Conservation (phyloP, 2,329 filamentous ascomycete species). For the Diaporthe helianthi region DNA sequence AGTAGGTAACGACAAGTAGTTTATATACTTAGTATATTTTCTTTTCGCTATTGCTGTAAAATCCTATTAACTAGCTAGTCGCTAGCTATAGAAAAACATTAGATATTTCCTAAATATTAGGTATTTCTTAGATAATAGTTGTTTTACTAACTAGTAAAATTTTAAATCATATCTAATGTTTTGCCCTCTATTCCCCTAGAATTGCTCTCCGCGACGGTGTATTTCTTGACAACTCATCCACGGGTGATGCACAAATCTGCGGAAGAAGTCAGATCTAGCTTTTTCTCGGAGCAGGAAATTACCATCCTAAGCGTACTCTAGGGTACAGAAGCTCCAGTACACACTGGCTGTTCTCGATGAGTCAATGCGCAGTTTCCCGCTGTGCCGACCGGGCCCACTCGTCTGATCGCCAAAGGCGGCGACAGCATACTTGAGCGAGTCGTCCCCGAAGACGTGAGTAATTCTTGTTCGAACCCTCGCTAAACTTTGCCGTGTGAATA, state of each 20-base stretch:
- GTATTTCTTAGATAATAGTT: too few relatives aligned
- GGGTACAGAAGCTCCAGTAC: conserved; percentile 40
- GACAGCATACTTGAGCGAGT: conserved; percentile 41
- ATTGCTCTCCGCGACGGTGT: not conserved
- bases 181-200: too few relatives aligned
- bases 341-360: conserved; percentile 45
- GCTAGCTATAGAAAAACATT: too few relatives aligned
- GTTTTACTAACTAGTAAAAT: too few relatives aligned
- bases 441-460: conserved; percentile 44
- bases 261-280: conserved; percentile 48
- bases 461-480: too few relatives aligned
- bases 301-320: conserved; percentile 37
- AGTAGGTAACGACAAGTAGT: too few relatives aligned
- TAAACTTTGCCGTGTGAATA: too few relatives aligned
- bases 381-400: conserved; percentile 36
- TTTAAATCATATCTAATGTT: too few relatives aligned
- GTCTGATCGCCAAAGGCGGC: conserved; percentile 40
- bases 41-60: too few relatives aligned
- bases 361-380: conserved; percentile 42
- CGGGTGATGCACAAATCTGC: conserved; percentile 38
- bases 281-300: conserved; percentile 44
- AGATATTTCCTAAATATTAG: too few relatives aligned
- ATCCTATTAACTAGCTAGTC: too few relatives aligned
- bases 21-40: too few relatives aligned
- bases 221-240: not conserved